These are phyloP conservation scores for Capsella bursapastoris DNA, from an alignment of 345 rosid species.

Conservation along the genomic window DNA sequence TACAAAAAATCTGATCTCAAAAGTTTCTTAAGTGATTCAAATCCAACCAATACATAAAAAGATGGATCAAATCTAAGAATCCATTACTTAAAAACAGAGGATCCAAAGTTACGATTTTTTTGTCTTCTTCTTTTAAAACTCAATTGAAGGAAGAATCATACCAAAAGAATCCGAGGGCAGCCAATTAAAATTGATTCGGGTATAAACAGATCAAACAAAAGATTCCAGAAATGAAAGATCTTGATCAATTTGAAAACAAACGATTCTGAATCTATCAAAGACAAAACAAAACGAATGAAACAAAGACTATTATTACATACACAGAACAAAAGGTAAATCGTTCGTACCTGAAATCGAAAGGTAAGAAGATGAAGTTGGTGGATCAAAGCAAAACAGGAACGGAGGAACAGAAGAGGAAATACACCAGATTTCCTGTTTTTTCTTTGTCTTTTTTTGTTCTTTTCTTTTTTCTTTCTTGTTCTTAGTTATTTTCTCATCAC, in stretches of 20 bases:
- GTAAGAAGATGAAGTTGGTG: constrained; percentile 20
- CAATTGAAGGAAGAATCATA: background rate
- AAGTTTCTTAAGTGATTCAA: background rate
- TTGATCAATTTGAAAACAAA: background rate
- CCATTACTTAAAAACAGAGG: constrained; percentile 1
- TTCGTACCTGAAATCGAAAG: constrained; percentile 33
- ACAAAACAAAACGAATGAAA: no score
- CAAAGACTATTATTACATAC: background rate
- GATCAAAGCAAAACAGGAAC: constrained; percentile 4
- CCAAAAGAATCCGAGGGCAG: background rate
- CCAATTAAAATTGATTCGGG: background rate
- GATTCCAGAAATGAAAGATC: constrained; percentile 5
- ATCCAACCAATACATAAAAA: background rate
- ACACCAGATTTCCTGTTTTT: constrained; percentile 19
- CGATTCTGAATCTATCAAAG: constrained; percentile 4
- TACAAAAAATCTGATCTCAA: constrained; percentile 2
- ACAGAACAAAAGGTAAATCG: background rate
- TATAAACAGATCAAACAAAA: constrained; percentile 18
- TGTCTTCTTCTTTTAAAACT: background rate
- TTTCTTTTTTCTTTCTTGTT: background rate
- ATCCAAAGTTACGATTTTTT: background rate
- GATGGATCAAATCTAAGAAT: constrained; percentile 1
- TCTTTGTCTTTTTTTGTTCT: background rate
- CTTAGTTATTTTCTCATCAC: background rate
- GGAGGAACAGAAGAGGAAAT: constrained; percentile 3